These are phyloP conservation scores for Chlamydomonas reinhardtii DNA, from an alignment of 163 green algal species.

Conservation along the genomic window DNA sequence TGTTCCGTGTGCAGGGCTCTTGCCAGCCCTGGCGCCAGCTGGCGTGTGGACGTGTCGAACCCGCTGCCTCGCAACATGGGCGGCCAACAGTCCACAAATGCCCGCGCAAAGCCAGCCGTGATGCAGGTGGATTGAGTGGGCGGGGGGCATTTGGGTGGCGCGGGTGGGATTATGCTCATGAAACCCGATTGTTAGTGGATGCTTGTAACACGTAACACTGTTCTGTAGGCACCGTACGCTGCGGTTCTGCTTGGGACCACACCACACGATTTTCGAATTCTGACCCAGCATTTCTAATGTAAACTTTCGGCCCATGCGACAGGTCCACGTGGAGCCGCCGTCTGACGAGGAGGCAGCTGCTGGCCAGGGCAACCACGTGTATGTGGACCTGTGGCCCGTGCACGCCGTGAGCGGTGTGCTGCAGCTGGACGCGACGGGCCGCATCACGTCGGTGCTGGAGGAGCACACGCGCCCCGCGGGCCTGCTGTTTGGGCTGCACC, in stretches of 20 bases:
- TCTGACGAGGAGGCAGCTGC: not conserved
- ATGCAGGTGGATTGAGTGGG: constrained; percentile 20
- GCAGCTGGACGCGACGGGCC: constrained; percentile 13
- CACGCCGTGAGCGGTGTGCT: not conserved
- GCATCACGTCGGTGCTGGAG: constrained; percentile 15
- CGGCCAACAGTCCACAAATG: not conserved
- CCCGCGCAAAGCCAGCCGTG: not conserved
- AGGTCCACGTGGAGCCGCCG: constrained; percentile 21
- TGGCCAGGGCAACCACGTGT: not conserved
- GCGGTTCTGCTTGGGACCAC: too few relatives aligned
- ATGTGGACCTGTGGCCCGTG: constrained; percentile 9
- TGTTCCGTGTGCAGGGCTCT: constrained; percentile 28
- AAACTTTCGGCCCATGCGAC: too few relatives aligned
- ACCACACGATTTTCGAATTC: too few relatives aligned
- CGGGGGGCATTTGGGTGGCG: too few relatives aligned
- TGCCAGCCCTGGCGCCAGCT: not conserved
- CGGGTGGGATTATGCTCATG: too few relatives aligned
- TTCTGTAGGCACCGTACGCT: too few relatives aligned
- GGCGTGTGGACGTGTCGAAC: not conserved
- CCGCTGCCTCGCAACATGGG: not conserved
- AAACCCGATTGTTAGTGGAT: too few relatives aligned
- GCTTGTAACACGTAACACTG: too few relatives aligned
- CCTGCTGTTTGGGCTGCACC: constrained; percentile 28
- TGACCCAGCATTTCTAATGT: too few relatives aligned
- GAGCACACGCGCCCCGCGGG: constrained; percentile 27